Base-by-base conservation (phyloP, 2,329 filamentous ascomycete species). In the Claviceps sp. region DNA sequence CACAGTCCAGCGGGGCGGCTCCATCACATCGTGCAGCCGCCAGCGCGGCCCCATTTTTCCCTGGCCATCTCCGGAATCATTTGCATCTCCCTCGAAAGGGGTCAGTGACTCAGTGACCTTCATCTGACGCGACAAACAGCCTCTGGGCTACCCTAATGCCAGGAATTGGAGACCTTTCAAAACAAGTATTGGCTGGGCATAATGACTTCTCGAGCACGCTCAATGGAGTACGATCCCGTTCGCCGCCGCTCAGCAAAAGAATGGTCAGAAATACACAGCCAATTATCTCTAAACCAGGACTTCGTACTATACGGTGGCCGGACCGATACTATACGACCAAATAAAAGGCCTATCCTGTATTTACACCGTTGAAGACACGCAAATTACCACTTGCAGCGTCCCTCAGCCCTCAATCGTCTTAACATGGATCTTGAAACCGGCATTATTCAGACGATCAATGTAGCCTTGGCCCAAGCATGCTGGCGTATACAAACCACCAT, bases 401-500 rank as follows among this genome's bases (percentile, higher is more conserved):
- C 37, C 36, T 53, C 45, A 53, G 26, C 37, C 49, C 34, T 55
- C 48, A 40, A 53, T 16, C 9, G 51, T 66, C 60, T 72, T 74
- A 23, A 73, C 72, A 59, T 85, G 78, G 45, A 85, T 72, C 61
- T 77, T 77, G 60, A 89, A 76, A 2, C 84, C 85, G 40, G 71
- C 74, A 37, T 73, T 71, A 38, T 77, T 69, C 42, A 87, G 60
- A 14, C 82, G 73, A 60, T 88, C 78, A 53, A 88, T 70, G 60
- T 79, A 85, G 9, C 73, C 68, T 57, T 83, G 79, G 1, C 86
- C 86, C 2, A 90, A 68, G 50, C 78, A 85, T 0, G 85, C 83
- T 0, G 86, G 81, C 1, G 86, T 90, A 55, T 86, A 78, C 23
- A 88, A 69, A 2, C 85, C 86, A 17, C 85, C 85, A 1, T 72